Conservation (phyloP, 2,329 filamentous ascomycete genomes). For the Penicillium psychrosexuale region DNA sequence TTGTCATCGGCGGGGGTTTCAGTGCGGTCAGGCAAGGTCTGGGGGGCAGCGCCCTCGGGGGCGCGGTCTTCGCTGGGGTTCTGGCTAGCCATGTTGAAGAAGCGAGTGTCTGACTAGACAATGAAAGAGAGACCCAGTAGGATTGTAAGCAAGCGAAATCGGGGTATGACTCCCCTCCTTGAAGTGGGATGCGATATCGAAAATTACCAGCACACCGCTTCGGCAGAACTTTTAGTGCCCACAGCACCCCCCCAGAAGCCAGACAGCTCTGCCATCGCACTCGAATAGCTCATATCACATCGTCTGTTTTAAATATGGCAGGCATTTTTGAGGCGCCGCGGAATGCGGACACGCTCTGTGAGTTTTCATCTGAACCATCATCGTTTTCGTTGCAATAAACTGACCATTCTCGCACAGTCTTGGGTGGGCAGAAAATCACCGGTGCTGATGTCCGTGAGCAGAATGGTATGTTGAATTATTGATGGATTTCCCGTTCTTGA, state of each 20-base stretch:
- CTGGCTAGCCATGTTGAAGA: slow-evolving; percentile 33
- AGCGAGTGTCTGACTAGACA: slow-evolving; percentile 21
- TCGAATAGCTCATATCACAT: slow-evolving; percentile 20
- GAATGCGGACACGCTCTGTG: slow-evolving; percentile 85
- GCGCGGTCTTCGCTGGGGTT: slow-evolving; percentile 27
- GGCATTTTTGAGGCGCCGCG: slow-evolving; percentile 94
- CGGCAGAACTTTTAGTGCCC: slow-evolving; percentile 44
- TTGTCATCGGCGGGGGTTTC: slow-evolving; percentile 38
- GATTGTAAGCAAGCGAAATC: slow-evolving; percentile 12
- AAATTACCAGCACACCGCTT: slow-evolving; percentile 37
- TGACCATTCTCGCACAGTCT: slow-evolving; percentile 55
- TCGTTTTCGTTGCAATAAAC: slow-evolving; percentile 17
- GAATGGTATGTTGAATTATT: slow-evolving; percentile 63
- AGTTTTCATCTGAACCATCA: slow-evolving; percentile 27
- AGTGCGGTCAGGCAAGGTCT: slow-evolving; percentile 41
- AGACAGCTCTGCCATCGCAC: slow-evolving; percentile 32
- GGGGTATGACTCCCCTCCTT: slow-evolving; percentile 26
- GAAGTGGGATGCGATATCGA: slow-evolving; percentile 40
- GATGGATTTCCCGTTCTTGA: neutral
- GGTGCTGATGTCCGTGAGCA: slow-evolving; percentile 95
- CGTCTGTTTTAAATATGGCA: slow-evolving; percentile 61
- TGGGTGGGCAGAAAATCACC: slow-evolving; percentile 96
- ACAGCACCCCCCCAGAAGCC: slow-evolving; percentile 25
- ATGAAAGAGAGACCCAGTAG: slow-evolving; percentile 16
- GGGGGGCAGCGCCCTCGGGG: slow-evolving; percentile 25